phyloP scores from a whole-genome alignment of 345 rosid genomes.

The Eucalyptus pumila region DNA sequence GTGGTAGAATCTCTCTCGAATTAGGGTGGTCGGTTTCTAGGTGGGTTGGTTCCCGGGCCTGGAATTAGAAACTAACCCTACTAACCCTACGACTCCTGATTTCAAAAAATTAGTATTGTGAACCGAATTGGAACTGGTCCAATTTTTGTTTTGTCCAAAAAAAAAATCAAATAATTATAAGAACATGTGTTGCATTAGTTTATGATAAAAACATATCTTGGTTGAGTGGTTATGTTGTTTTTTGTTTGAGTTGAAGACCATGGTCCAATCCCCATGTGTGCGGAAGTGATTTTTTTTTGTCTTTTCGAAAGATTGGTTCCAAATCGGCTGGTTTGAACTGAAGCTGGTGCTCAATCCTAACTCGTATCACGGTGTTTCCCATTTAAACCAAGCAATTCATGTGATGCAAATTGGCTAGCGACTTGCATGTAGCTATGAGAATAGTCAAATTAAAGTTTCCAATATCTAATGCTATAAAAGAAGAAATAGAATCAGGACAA shows the following conservation, averaged over 20 bases:
- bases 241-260: not conserved
- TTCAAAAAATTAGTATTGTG: too few species aligned
- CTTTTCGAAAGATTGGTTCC: not conserved
- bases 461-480: not conserved
- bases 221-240: too few species aligned
- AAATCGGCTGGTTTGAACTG: not conserved
- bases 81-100: too few species aligned
- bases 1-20: slow-evolving; percentile 47
- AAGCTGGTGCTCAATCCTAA: not conserved
- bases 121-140: too few species aligned
- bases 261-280: not conserved
- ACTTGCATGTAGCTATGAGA: not conserved
- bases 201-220: too few species aligned
- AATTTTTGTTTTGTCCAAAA: too few species aligned
- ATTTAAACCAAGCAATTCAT: not conserved
- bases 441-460: not conserved
- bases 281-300: not conserved
- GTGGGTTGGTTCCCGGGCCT: rapidly evolving
- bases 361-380: not conserved
- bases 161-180: too few species aligned
- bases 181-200: too few species aligned
- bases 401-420: not conserved
- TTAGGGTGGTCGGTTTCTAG: not conserved
- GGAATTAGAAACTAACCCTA: too few species aligned
- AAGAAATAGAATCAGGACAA: not conserved